A percentile compares a stretch with the other conserved stretches of the same genome.
These are phyloP conservation scores for Mrakia gelida DNA, from an alignment of 768 basidiomycete genomes.

Conservation along the genomic window DNA sequence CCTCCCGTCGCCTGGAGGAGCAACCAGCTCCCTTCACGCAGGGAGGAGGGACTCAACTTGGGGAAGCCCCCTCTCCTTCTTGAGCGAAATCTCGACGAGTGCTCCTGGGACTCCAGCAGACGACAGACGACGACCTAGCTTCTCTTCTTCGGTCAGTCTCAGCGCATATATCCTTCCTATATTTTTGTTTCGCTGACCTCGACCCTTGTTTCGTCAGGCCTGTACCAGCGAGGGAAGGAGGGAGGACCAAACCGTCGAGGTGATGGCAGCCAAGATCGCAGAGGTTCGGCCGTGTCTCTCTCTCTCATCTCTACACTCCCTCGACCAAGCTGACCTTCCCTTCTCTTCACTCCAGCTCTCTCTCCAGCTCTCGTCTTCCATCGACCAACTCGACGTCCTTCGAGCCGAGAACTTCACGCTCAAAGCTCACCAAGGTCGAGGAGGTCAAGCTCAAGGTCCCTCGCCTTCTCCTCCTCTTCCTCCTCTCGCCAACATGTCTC, in stretches of 20 bases:
- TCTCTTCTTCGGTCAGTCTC: not conserved
- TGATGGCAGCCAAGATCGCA: not conserved
- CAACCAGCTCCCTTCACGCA: no score
- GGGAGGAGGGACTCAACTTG: not conserved
- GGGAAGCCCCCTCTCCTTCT: not conserved
- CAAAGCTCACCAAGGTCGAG: not conserved
- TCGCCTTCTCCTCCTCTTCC: not conserved
- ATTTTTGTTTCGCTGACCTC: not conserved
- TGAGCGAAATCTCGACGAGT: not conserved
- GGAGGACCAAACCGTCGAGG: not conserved
- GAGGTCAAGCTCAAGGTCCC: no score
- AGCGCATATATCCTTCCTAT: no score
- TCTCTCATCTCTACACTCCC: not conserved
- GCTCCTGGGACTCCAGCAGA: slow-evolving; percentile 6
- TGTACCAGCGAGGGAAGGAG: not conserved
- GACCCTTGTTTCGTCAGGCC: not conserved
- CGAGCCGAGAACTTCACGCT: slow-evolving; percentile 11
- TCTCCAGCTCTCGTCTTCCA: not conserved
- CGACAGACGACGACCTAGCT: not conserved
- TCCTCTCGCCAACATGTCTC: not conserved
- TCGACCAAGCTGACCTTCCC: not conserved
- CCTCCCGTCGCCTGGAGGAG: not conserved
- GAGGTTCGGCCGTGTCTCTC: not conserved
- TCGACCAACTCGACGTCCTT: slow-evolving; percentile 1
- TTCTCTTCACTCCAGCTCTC: not conserved